Percentiles rank a stretch among this genome's conserved stretches.
Conservation (phyloP, 495 filamentous ascomycete genomes). For the Neurospora sp. region DNA sequence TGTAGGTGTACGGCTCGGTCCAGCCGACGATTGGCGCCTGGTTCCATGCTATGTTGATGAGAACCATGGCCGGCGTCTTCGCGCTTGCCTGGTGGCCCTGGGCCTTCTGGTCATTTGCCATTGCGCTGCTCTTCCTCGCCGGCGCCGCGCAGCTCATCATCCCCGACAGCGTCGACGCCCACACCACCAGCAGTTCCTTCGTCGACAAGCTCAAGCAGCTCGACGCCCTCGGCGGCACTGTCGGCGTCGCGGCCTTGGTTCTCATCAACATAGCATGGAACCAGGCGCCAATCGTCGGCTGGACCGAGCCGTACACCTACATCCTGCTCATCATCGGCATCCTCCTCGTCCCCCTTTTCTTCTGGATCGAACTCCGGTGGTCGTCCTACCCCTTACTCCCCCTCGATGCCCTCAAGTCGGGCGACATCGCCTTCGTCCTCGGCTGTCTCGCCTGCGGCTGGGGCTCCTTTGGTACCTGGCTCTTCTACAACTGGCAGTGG, state of each 20-base stretch:
- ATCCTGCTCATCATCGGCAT: constrained; percentile 47
- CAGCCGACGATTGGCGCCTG: no score
- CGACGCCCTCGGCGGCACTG: constrained; percentile 40
- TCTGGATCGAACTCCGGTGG: constrained; percentile 36
- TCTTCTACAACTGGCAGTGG: constrained; percentile 49
- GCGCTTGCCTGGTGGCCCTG: constrained; percentile 57
- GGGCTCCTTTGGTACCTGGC: constrained; percentile 51
- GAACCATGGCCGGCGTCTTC: constrained; percentile 43
- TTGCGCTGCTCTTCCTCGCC: constrained; percentile 35
- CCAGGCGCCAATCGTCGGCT: constrained; percentile 49
- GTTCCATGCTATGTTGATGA: no score
- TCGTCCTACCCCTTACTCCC: constrained; percentile 44
- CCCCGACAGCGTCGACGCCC: constrained; percentile 27
- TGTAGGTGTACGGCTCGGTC: no score
- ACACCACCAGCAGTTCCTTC: constrained; percentile 11
- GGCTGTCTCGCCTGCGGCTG: constrained; percentile 47
- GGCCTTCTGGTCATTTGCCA: constrained; percentile 49
- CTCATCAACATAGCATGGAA: constrained; percentile 54
- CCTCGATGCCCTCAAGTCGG: constrained; percentile 33
- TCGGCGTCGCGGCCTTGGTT: constrained; percentile 46
- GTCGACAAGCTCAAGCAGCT: constrained; percentile 19
- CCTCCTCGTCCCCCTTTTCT: constrained; percentile 40
- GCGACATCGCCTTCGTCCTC: constrained; percentile 44
- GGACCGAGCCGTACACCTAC: constrained; percentile 44
- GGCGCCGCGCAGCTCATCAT: constrained; percentile 30